Evolutionary conservation across 768 basidiomycete genomes (phyloP), one percentile per base, ranked within the genome.

Genomic region (Tylopilus intermedius): DNA sequence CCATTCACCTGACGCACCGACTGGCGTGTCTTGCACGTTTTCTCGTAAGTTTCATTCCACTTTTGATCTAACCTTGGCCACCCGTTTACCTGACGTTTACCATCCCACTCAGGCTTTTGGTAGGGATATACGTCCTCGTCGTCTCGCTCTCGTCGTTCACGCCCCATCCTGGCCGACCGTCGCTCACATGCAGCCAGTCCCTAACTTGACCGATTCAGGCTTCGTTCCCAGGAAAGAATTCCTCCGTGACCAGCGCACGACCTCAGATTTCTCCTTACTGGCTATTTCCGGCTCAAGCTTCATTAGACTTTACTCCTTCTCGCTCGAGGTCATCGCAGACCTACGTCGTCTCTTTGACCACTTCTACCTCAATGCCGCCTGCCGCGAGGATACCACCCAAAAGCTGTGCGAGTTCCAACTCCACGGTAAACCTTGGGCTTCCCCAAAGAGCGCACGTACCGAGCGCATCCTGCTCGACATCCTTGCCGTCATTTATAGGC

Each of bases 221-320:
- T 85, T 89, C 57, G 75, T 76, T 33, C 88, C 88, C 21, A 71
- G 88, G 62, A 84, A 80, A 63, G 88, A 90, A 69, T 90, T 90
- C 67, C 70, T 84, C 54, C 80, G 77, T 33, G 80, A 86, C 61
- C 76, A 76, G 48, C 74, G 72, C 50, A 61, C 64, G 8, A 73
- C 77, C 14, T 86, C 80, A 60, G 71, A 80, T 18, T 90, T 90
- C 67, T 77, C 83, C 29, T 76, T 90, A 52, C 74, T 90, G 43
- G 79, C 88, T n/a, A 71, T 90, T 55, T 79, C 86, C 11, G 76
- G 82, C 55, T 70, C 82, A 22, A 81, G 79, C 58, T 75, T 77
- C 60, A 75, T 90, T 58, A 74, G 87, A 51, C 78, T 89, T 51
- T 88, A 86, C 66, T 82, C 82, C 54, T 90, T 90, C 60, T 76